Evolutionary conservation across 2,329 filamentous ascomycete genomes (phyloP).

Genomic region (Emericellopsis atlantica): DNA sequence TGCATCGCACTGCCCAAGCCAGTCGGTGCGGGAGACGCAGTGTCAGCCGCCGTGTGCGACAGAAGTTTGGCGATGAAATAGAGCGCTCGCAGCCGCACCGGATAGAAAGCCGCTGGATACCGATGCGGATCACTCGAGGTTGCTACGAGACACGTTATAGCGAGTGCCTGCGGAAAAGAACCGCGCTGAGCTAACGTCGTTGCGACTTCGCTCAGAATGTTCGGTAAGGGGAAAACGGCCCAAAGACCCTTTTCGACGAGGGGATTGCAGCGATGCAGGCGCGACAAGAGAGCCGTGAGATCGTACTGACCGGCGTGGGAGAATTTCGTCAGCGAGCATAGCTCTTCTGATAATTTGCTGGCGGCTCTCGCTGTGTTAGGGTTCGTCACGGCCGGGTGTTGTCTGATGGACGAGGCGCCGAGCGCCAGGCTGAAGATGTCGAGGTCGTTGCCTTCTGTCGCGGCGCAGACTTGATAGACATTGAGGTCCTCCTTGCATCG

Average conservation of each 20-base stretch:
- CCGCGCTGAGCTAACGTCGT: constrained; percentile 24
- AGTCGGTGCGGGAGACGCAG: constrained; percentile 6
- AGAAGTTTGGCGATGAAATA: constrained; percentile 39
- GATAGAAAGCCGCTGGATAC: constrained; percentile 35
- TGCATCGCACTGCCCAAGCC: constrained; percentile 11
- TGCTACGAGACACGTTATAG: constrained; percentile 32
- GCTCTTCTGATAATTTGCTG: background rate
- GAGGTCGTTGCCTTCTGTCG: constrained; percentile 24
- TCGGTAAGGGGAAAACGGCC: constrained; percentile 35
- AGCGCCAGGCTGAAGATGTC: constrained; percentile 32
- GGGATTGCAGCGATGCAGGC: constrained; percentile 5
- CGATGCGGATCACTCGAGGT: constrained; percentile 36
- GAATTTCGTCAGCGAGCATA: background rate
- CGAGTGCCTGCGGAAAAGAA: constrained; percentile 20
- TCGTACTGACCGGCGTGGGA: background rate
- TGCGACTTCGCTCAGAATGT: constrained; percentile 29
- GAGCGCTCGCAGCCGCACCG: constrained; percentile 35
- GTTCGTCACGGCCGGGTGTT: constrained; percentile 12
- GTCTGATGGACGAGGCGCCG: constrained; percentile 17
- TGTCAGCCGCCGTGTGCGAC: constrained; percentile 31
- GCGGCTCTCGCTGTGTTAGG: constrained; percentile 13
- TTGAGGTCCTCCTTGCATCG: constrained; percentile 38
- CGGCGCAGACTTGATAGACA: constrained; percentile 37
- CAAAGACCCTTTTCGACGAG: constrained; percentile 21
- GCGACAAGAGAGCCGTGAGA: background rate